Base-by-base conservation (phyloP, 805 yeast genomes). In the Clavispora phyllophila region DNA sequence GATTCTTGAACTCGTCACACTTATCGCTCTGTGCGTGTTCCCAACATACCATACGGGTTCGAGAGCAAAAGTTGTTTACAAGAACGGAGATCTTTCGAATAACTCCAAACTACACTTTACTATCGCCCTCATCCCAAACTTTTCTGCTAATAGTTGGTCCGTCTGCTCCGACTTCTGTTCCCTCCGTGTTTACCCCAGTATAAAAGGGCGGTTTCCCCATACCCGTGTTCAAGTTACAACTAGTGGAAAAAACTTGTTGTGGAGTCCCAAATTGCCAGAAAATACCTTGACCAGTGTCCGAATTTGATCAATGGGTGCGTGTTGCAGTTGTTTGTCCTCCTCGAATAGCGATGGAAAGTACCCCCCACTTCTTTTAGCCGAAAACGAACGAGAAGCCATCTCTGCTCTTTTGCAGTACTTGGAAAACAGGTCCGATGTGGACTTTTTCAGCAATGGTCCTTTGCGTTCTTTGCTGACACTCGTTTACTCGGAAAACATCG, bases 381-480 rank as follows among this genome's bases (percentile, higher is more conserved):
- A 93, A 57, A 89, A 91, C 60, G 99, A 93, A 68, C 78, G 99
- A 47, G 96, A 88, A 56, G 99, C 99, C 24, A 96, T 93, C 37
- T 82, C 96, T 7, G 87, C 91, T 2, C 72, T 93, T 43, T 72
- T 93, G 45, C 91, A 88, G 52, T 93, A 85, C 63, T 72, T 93
- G 47, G 99, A 93, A 61, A 89, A 90, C 44, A 42, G 95, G 41
- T 76, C 83, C 7, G 95, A 86, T 44, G 90, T 87, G 41, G 98
- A 93, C 65, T 89, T 93, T 56, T 91, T 90, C 68, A 74, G 81
- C 43, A 82, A 82, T 50, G 91, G 95, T 3, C 95, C 95, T 0
- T 71, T 93, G 40, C 78, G 86, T 50, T 97, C 98, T 2, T 74
- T 93, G 48, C 84, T 91, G 46, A 91, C 97, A 0, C 74, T 93